Base-by-base conservation (phyloP, 106 monocot genomes). In the Posidonia australis region DNA sequence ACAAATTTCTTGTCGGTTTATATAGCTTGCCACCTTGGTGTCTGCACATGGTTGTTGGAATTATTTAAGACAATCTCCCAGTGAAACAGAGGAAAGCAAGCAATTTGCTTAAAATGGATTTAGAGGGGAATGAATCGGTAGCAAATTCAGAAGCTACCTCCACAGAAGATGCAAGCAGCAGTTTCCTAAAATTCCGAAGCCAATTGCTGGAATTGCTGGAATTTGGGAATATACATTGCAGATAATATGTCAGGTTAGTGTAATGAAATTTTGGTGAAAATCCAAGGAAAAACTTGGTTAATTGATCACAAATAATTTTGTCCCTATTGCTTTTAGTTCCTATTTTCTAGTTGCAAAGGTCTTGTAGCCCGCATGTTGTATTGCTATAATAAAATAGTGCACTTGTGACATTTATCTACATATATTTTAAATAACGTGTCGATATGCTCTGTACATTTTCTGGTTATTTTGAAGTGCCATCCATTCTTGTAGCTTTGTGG, bases 211-310 rank as follows among this genome's bases (percentile, higher is more conserved):
- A 67, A 72, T 14, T 46, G 83, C 83, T 67, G 88, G 81, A 57
- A 68, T 74, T 47, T 79, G 69, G 83, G 84, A 79, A 51, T 68
- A 77, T 59, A 9, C 67, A 44, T 80, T 90, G 89, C 85, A 78
- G 68, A 62, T 83, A 25, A 46, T 78, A 5, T 85, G 82, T 74
- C 85, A 85, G 85, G 89, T 89, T 19, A 51, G 61, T 14, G 10
- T 23, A 51, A 42, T 60, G 13, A n/a, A 9, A 18, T 12, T 30
- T 43, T 28, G 26, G 22, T 13, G 23, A 56, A 23, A 21, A 4
- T 13, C 26, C 27, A 21, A 28, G 16, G 49, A 49, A 49, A n/a
- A n/a, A n/a, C n/a, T n/a, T n/a, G n/a, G n/a, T n/a, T n/a, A n/a
- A n/a, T n/a, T n/a, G n/a, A n/a, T n/a, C n/a, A n/a, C n/a, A n/a